Conservation (phyloP, 2,329 filamentous ascomycete genomes). For the Bipolaris cookei region DNA sequence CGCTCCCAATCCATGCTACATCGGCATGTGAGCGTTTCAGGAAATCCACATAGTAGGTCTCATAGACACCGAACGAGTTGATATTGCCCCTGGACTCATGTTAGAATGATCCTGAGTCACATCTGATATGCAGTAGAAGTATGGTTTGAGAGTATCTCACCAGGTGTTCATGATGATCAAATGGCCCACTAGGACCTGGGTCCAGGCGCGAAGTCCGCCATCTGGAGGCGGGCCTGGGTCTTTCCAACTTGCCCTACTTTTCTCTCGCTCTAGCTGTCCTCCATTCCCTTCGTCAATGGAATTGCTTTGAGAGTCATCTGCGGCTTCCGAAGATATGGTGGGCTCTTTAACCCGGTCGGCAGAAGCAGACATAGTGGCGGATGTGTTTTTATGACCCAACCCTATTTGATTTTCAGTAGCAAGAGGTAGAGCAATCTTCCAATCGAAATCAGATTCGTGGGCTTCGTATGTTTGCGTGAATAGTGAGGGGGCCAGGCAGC, state of each 20-base stretch:
- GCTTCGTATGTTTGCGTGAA: neutral
- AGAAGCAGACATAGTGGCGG: neutral
- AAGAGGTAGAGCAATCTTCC: neutral
- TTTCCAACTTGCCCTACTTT: neutral
- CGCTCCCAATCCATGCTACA: constrained; percentile 58
- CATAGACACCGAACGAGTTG: constrained; percentile 39
- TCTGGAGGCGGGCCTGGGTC: constrained; percentile 33
- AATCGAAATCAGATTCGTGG: neutral
- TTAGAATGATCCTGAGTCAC: neutral
- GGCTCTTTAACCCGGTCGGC: neutral
- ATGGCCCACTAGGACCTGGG: constrained; percentile 50
- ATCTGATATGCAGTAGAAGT: neutral
- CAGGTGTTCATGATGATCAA: constrained; percentile 53
- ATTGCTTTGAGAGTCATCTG: neutral
- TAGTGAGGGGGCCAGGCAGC: neutral
- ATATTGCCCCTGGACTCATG: constrained; percentile 25
- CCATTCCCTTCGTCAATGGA: neutral
- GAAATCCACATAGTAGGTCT: constrained; percentile 33
- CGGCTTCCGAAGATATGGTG: neutral
- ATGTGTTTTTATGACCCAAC: neutral
- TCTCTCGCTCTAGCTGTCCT: neutral
- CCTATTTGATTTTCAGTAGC: neutral
- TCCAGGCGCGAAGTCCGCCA: constrained; percentile 55
- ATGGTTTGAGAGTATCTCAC: constrained; percentile 5
- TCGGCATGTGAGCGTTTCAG: constrained; percentile 50